phyloP scores from a whole-genome alignment of 2,329 filamentous ascomycete species.

The Trichoderma sp. region DNA sequence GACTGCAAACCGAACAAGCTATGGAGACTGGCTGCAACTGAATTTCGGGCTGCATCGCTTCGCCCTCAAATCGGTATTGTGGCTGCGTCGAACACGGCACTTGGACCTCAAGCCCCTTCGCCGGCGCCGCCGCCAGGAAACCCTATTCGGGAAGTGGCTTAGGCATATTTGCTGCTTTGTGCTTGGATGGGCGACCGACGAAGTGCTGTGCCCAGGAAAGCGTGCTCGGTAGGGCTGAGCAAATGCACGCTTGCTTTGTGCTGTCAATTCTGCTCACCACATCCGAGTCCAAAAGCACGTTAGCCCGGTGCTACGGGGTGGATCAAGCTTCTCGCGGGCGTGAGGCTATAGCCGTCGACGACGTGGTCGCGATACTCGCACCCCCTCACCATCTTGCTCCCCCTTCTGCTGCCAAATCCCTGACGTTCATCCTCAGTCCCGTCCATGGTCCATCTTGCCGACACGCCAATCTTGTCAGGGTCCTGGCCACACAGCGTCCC shows the following conservation, averaged over 20 bases:
- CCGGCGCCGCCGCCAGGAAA: constrained; percentile 8
- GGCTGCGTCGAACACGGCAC: constrained; percentile 16
- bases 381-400: background rate
- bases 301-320: background rate
- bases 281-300: background rate
- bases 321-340: background rate
- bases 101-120: constrained; percentile 6
- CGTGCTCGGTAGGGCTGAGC: constrained; percentile 21
- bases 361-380: constrained; percentile 10
- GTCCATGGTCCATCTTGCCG: constrained; percentile 20
- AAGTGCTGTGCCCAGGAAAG: background rate
- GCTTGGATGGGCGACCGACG: background rate
- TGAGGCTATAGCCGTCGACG: background rate
- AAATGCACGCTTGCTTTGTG: background rate
- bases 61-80: constrained; percentile 16
- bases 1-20: background rate
- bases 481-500: constrained; percentile 18
- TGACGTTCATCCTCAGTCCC: constrained; percentile 20
- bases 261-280: constrained; percentile 13
- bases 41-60: background rate
- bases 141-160: constrained; percentile 16
- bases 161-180: constrained; percentile 1
- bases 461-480: constrained; percentile 22
- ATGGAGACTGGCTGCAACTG: constrained; percentile 1
- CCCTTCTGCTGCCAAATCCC: constrained; percentile 14